Evolutionary conservation across 805 yeast species (phyloP), one percentile per base, ranked within the genome.

Genomic region (Dipodascopsis uninucleata): DNA sequence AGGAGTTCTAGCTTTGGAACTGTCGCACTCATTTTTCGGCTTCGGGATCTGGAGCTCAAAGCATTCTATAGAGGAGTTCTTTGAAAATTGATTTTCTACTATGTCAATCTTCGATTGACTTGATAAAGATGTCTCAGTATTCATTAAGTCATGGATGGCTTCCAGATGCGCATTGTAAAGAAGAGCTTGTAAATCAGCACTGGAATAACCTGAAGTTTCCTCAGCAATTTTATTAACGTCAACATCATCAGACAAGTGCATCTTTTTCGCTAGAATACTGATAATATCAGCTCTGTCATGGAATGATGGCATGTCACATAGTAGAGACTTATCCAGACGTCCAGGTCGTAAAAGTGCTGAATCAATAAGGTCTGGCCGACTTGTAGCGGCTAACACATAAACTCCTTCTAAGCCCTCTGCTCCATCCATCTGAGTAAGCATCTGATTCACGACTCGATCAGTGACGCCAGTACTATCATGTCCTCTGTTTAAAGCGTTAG

Each of bases 371-470:
- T 93, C 98, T 0, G 98, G 98, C 58, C 98, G 74, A 57, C 93
- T 81, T 0, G 97, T 93, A 1, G 97, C 98, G 0, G 97, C 97
- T 21, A 93, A 71, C 0, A 93, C 96, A 61, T 93, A 90, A 2
- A 93, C 97, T 2, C 97, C 97, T 58, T 89, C 97, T 23, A 89
- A 70, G 0, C 97, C 97, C 64, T 93, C 97, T 0, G 97, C 97
- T 68, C 98, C 98, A 65, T 93, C 98, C 96, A 93, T 89, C 62
- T 93, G 97, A 0, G 98, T 93, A 58, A 93, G 75, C 78, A 93
- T 77, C 62, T 93, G 98, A 66, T 93, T 93, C 21, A 93, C 98
- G 31, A 93, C 96, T 57, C 98, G 75, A 63, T 93, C 98, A 2
- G 97, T 93, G 3, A 93, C 97, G 45, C 97, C 97, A 0, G 97